Evolutionary conservation across 495 filamentous ascomycete species (phyloP), one percentile per base, ranked within the genome.

Genomic region (Daldinia decipiens): DNA sequence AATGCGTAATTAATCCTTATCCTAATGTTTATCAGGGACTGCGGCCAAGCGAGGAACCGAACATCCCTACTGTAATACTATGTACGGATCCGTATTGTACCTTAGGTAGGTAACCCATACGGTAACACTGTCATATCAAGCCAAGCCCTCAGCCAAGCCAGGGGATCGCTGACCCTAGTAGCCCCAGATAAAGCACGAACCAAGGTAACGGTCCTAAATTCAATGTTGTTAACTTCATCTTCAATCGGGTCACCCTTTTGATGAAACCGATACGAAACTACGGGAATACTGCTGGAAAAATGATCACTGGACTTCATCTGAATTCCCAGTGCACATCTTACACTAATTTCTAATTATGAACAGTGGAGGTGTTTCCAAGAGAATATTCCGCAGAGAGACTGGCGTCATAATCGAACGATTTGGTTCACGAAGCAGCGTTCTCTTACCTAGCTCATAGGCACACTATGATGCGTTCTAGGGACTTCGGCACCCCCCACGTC

Each of bases 191-290:
- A 39, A 55, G 52, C 64, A 51, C 63, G 54, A 29, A 21, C 70
- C 70, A 68, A 61, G 27, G 32, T 13, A 51, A 39, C 32, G 39
- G 32, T 55, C 65, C 17, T 53, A 26, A 29, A 39, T n/a, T n/a
- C n/a, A n/a, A n/a, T n/a, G n/a, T 59, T 59, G 19, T 8, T 53
- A 53, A 45, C 24, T 32, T 54, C 47, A 26, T 60, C 45, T 60
- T 60, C 19, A 45, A 26, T 56, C 59, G 54, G 7, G 63, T 26
- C 36, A 40, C 39, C 15, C 15, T 47, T 17, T 36, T n/a, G 36
- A 64, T 73, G 70, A 73, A 73, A 73, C 70, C 40, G 59, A 64
- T 65, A 19, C 70, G 70, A 73, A 73, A 73, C 70, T 54, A 73
- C 56, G 65, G 59, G 61, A 61, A 68, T 65, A 62, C 65, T 68